These are phyloP conservation scores for Ophiostoma novo-ulmi DNA, from an alignment of 2,329 filamentous ascomycete species.

Conservation along the genomic window DNA sequence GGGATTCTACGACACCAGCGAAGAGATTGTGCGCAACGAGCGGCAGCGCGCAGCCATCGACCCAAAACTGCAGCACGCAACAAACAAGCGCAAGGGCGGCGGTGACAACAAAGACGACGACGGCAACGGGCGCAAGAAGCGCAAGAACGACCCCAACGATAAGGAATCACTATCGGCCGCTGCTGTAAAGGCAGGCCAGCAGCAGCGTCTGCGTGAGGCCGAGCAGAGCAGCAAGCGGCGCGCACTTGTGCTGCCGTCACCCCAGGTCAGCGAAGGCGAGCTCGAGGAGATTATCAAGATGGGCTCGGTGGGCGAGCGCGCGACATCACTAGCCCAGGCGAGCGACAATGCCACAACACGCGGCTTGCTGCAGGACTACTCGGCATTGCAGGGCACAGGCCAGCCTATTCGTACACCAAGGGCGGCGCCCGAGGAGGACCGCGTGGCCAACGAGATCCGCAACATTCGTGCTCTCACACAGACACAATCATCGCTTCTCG, in stretches of 20 bases:
- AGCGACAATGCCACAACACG: conserved; percentile 81
- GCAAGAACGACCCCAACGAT: conserved; percentile 83
- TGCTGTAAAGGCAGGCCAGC: conserved; percentile 85
- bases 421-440: conserved; percentile 87
- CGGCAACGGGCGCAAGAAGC: conserved; percentile 52
- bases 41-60: conserved; percentile 79
- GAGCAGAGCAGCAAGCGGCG: conserved; percentile 94
- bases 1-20: conserved; percentile 89
- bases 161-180: conserved; percentile 72
- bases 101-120: conserved; percentile 68
- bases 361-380: conserved; percentile 82
- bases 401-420: conserved; percentile 81
- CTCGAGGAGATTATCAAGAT: conserved; percentile 98
- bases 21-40: conserved; percentile 78
- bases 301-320: conserved; percentile 87
- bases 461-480: conserved; percentile 90
- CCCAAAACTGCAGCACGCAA: conserved; percentile 75
- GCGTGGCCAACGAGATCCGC: conserved; percentile 91
- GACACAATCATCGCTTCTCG: conserved; percentile 87
- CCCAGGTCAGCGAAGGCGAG: conserved; percentile 88
- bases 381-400: conserved; percentile 66
- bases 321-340: conserved; percentile 66
- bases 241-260: conserved; percentile 73
- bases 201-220: conserved; percentile 91
- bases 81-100: conserved; percentile 89